Percentiles rank a stretch among this genome's conserved stretches.
Evolutionary conservation across 805 yeast genomes (phyloP).

Genomic region (Torulaspora indica): DNA sequence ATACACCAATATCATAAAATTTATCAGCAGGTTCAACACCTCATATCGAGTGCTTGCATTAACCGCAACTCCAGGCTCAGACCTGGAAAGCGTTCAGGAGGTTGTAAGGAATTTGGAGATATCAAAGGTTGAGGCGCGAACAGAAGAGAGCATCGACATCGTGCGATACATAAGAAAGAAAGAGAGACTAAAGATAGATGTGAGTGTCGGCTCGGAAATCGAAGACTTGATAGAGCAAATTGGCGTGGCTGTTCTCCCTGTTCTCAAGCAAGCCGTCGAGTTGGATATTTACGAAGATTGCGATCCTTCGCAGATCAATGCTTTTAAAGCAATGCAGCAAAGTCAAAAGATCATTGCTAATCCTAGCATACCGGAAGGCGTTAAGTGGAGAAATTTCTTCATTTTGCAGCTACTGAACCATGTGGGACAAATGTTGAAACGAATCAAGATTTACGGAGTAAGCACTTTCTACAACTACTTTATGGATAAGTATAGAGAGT

Average conservation of each 20-base stretch:
- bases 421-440: constrained; percentile 64
- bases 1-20: constrained; percentile 75
- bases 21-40: constrained; percentile 54
- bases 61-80: constrained; percentile 94
- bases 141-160: constrained; percentile 79
- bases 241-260: constrained; percentile 63
- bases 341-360: constrained; percentile 54
- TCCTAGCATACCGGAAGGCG: constrained; percentile 56
- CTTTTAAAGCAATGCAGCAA: constrained; percentile 66
- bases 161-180: constrained; percentile 70
- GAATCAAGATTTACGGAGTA: constrained; percentile 79
- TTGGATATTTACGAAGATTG: constrained; percentile 57
- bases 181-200: constrained; percentile 53
- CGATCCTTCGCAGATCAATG: constrained; percentile 65
- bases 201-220: constrained; percentile 52
- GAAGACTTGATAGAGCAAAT: constrained; percentile 50
- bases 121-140: constrained; percentile 75
- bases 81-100: constrained; percentile 81
- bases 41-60: constrained; percentile 76
- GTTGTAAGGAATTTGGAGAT: constrained; percentile 70
- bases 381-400: constrained; percentile 67
- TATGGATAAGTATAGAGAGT: constrained; percentile 52
- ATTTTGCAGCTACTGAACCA: constrained; percentile 58
- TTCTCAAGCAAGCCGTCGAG: constrained; percentile 57
- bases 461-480: constrained; percentile 68